Percentiles rank a stretch among this genome's conserved stretches.
Conservation (phyloP, 2,329 filamentous ascomycete genomes). For the Hypomyces rosellus region DNA sequence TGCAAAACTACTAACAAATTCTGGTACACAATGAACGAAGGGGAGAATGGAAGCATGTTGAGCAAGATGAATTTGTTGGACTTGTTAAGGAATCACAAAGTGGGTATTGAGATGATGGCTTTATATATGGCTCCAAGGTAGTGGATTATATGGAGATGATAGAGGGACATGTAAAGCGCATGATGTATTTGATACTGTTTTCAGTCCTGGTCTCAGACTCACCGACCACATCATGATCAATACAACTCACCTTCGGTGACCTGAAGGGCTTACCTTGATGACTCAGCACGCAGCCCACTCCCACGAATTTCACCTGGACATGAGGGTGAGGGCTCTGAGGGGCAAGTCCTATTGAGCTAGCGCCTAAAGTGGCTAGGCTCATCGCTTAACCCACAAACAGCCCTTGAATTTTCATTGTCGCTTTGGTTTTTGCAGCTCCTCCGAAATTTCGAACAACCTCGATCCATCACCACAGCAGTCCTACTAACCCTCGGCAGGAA, state of each 20-base stretch:
- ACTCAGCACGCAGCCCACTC: slow-evolving; percentile 17
- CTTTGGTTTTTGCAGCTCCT: slow-evolving; percentile 21
- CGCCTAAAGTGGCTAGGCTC: slow-evolving; percentile 19
- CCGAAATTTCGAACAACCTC: slow-evolving; percentile 26
- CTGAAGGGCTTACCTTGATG: slow-evolving; percentile 12
- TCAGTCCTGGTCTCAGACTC: no score
- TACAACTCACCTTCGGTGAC: background rate
- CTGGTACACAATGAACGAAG: background rate
- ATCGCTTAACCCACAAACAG: slow-evolving; percentile 35
- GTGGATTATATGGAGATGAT: no score
- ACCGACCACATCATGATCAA: no score
- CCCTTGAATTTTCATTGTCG: slow-evolving; percentile 30
- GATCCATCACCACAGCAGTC: slow-evolving; percentile 12
- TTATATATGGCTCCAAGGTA: no score
- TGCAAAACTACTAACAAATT: slow-evolving; percentile 14
- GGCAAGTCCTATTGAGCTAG: slow-evolving; percentile 25
- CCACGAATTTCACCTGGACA: background rate
- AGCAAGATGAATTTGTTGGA: background rate
- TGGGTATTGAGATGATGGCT: background rate
- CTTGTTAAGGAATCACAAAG: background rate
- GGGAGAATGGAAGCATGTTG: background rate
- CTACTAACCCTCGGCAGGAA: slow-evolving; percentile 34
- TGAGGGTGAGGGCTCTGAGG: slow-evolving; percentile 24
- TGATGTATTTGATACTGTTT: no score
- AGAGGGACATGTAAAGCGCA: no score